phyloP scores from a whole-genome alignment of 2,329 filamentous ascomycete genomes.

The Calonectria crousiana region DNA sequence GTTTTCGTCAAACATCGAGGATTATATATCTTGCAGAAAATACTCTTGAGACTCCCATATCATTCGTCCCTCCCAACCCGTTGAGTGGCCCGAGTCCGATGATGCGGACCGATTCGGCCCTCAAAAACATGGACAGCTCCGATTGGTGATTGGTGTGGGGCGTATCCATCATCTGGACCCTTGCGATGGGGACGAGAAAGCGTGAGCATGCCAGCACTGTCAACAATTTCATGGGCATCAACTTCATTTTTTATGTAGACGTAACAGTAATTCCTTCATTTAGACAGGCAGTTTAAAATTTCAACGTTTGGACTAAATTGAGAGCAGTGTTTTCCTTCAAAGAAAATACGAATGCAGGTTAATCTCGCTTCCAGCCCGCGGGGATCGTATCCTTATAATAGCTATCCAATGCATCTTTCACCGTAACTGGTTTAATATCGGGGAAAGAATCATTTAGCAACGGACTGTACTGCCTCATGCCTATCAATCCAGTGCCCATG shows the following conservation, averaged over 20 bases:
- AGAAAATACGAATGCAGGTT: neutral
- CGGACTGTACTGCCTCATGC: neutral
- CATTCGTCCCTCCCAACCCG: neutral
- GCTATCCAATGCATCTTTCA: neutral
- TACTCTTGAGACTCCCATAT: neutral
- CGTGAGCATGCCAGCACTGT: neutral
- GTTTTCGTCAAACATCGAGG: neutral
- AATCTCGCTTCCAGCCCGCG: neutral
- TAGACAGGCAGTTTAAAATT: neutral
- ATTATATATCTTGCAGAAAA: neutral
- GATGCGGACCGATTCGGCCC: neutral
- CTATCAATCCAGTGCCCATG: neutral
- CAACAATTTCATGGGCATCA: neutral
- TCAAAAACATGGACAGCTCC: neutral
- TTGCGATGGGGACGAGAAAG: neutral
- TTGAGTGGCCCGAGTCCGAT: neutral
- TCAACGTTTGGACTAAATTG: neutral
- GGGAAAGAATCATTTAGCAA: neutral
- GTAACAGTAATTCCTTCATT: neutral
- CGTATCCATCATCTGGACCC: neutral
- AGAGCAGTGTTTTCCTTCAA: neutral
- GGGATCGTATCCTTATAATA: neutral
- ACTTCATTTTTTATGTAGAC: neutral
- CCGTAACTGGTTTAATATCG: neutral
- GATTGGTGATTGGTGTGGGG: neutral